Evolutionary conservation across 345 rosid species (phyloP), one percentile per base, ranked within the genome.

Genomic region (Carallia brachiata): DNA sequence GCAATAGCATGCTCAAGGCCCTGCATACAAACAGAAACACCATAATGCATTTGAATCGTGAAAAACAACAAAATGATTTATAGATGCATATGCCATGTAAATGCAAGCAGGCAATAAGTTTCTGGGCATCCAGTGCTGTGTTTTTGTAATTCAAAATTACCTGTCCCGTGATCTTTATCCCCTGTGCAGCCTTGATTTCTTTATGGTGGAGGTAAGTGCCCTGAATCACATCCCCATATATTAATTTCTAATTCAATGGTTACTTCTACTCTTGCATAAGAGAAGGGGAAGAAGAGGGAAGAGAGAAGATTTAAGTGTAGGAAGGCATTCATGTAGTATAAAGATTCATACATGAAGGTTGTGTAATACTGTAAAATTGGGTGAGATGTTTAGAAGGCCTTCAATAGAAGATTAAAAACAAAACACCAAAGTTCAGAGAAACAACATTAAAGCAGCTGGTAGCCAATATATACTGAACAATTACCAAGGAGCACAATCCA

Each of bases 1-100:
- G 98, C 97, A 77, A 94, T 85, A 66, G 98, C 96, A 77, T 88
- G 93, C 78, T 94, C 96, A 54, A 94, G 91, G 59, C 96, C 97
- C 95, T 94, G 69, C 54, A 80, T 32, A 36, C 65, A 34, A 67
- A 62, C 23, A 72, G 34, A 69, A 56, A 44, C 17, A 44, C 5
- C 17, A 13, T 10, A 64, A 48, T 23, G 32, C 60, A 62, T 13
- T 52, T 60, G 39, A 56, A 23, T 53, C 39, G 18, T 56, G 5
- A 68, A 30, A 6, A 47, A 52, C 13, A 60, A 37, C 48, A 36
- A 4, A 6, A 18, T 0, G 32, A 39, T 39, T 54, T 13, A 55
- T 4, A 37, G 57, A 67, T 55, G 15, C 53, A 55, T 15, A 13
- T 53, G 50, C 4, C 50, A 13, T 0, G 36, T 10, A 36, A 4